Conservation (phyloP, 2,329 filamentous ascomycete genomes). For the Colletotrichum sp. region DNA sequence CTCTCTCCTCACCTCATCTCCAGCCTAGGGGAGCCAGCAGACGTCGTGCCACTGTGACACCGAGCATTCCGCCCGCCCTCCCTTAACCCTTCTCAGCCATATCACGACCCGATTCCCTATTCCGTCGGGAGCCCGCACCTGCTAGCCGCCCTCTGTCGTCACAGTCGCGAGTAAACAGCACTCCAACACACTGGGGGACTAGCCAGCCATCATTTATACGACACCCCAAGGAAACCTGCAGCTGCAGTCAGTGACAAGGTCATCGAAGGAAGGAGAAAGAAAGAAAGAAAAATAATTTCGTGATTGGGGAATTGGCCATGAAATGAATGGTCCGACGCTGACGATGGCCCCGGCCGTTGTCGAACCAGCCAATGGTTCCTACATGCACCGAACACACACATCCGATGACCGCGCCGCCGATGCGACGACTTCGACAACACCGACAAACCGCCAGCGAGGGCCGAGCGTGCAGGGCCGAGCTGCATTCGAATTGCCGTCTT, state of each 20-base stretch:
- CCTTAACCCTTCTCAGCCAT: conserved; percentile 1
- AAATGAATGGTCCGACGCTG: conserved; percentile 38
- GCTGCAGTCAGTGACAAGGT: conserved; percentile 1
- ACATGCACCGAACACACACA: conserved; percentile 38
- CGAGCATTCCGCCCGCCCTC: conserved; percentile 17
- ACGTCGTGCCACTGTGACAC: conserved; percentile 19
- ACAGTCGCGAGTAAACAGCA: background rate
- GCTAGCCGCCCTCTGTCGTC: background rate
- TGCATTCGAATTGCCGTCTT: conserved; percentile 56
- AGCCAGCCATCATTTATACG: background rate
- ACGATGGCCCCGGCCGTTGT: conserved; percentile 43
- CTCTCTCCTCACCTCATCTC: background rate
- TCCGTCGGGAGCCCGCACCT: background rate
- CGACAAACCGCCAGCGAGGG: conserved; percentile 20
- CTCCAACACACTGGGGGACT: background rate
- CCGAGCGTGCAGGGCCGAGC: conserved; percentile 34
- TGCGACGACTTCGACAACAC: background rate
- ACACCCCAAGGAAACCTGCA: background rate
- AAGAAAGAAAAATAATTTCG: background rate
- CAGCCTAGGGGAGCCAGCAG: background rate
- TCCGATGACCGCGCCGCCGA: conserved; percentile 30
- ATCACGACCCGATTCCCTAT: background rate
- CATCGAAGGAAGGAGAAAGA: background rate
- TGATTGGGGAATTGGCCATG: conserved; percentile 30
- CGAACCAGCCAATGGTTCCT: conserved; percentile 26